Evolutionary conservation across 164 flowering plant species (phyloP).

Genomic region (Platanus orientalis): DNA sequence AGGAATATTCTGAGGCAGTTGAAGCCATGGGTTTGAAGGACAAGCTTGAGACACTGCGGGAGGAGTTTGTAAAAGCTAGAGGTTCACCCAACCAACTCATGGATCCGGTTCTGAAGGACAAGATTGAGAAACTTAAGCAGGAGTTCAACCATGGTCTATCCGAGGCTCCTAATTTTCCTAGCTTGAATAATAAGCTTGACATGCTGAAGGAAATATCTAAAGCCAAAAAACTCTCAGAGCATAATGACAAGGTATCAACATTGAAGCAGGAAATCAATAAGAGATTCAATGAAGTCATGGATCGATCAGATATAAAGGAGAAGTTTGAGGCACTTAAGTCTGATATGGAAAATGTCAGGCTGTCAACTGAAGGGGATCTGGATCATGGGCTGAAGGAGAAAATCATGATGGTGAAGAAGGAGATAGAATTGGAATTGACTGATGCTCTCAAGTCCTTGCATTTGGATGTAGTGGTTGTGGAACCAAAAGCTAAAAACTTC

Average conservation of each 20-base stretch:
- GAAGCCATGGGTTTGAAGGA: constrained; percentile 53
- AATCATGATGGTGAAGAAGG: constrained; percentile 39
- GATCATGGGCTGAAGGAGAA: constrained; percentile 47
- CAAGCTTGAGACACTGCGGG: constrained; percentile 34
- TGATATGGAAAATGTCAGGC: constrained; percentile 38
- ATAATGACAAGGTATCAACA: constrained; percentile 23
- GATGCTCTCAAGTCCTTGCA: constrained; percentile 41
- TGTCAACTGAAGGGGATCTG: constrained; percentile 27
- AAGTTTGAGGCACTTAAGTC: constrained; percentile 43
- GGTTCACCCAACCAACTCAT: constrained; percentile 29
- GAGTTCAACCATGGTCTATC: constrained; percentile 50
- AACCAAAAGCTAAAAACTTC: constrained; percentile 20
- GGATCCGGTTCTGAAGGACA: constrained; percentile 33
- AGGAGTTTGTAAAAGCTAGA: constrained; percentile 48
- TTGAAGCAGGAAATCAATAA: constrained; percentile 50
- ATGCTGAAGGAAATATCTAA: constrained; percentile 59
- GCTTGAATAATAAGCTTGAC: constrained; percentile 50
- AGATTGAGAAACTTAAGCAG: constrained; percentile 43
- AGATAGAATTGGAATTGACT: constrained; percentile 43
- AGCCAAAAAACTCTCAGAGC: constrained; percentile 40
- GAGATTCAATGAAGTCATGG: constrained; percentile 40
- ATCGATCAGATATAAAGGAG: constrained; percentile 41
- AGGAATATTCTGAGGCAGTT: constrained; percentile 61
- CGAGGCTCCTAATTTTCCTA: constrained; percentile 57
- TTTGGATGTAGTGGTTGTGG: constrained; percentile 35